phyloP scores from a whole-genome alignment of 192 early-diverging fungal genomes.

The Spizellomyces sp. region DNA sequence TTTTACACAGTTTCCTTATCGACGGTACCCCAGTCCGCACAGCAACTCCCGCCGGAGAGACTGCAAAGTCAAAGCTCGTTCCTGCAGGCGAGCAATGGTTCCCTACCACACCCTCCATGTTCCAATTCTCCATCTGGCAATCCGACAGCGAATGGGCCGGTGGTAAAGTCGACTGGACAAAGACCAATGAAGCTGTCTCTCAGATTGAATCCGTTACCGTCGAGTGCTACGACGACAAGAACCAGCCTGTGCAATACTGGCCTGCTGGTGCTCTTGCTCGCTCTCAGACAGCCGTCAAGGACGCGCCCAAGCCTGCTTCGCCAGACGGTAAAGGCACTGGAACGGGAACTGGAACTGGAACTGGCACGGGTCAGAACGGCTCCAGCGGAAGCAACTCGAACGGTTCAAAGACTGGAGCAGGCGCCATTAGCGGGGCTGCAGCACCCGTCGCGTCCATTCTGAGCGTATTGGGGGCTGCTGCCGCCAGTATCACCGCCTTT shows the following conservation, averaged over 20 bases:
- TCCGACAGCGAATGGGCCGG: conserved; percentile 12
- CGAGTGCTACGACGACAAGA: conserved; percentile 33
- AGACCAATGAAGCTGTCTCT: conserved; percentile 9
- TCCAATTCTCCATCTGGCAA: conserved; percentile 50
- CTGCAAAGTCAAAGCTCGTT: neutral
- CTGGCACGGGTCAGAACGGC: too few relatives aligned
- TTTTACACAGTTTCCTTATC: conserved; percentile 28
- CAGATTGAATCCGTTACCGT: conserved; percentile 31
- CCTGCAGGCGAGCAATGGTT: conserved; percentile 28
- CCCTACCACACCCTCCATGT: conserved; percentile 36
- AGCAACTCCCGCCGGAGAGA: neutral
- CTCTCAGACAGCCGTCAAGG: neutral
- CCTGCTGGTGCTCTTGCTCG: neutral
- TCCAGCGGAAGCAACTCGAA: too few relatives aligned
- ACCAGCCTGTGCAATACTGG: conserved; percentile 15
- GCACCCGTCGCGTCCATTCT: too few relatives aligned
- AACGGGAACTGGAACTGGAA: too few relatives aligned
- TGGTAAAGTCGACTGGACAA: conserved; percentile 38
- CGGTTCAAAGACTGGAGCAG: neutral
- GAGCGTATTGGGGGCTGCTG: neutral
- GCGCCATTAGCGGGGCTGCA: too few relatives aligned
- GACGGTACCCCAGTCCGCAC: conserved; percentile 30
- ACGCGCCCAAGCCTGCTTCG: neutral
- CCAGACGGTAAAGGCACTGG: too few relatives aligned
- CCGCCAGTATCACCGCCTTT: neutral